phyloP scores from a whole-genome alignment of 768 basidiomycete species.

The Thelephora aurantiotincta region DNA sequence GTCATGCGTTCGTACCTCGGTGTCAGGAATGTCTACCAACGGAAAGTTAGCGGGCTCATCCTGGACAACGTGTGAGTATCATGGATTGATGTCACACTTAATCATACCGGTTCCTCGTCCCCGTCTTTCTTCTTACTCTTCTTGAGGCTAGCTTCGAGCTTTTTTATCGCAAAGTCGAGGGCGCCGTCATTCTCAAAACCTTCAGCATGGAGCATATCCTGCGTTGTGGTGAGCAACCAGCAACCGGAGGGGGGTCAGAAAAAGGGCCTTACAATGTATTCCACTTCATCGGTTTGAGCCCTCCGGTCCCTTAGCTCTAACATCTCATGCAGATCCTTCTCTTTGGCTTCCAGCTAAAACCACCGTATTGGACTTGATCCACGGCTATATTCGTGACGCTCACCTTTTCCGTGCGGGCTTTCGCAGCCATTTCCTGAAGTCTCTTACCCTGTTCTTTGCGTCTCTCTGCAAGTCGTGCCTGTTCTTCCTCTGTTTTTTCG shows the following conservation, averaged over 20 bases:
- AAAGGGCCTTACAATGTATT: constrained; percentile 49
- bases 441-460: constrained; percentile 76
- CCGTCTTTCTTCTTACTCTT: constrained; percentile 69
- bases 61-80: constrained; percentile 15
- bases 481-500: constrained; percentile 87
- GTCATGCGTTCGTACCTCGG: constrained; percentile 49
- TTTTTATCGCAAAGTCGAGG: constrained; percentile 74
- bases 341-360: constrained; percentile 55
- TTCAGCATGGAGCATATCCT: constrained; percentile 51
- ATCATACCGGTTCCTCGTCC: constrained; percentile 47
- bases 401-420: constrained; percentile 77
- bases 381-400: constrained; percentile 3
- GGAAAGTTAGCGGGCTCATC: constrained; percentile 80
- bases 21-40: constrained; percentile 83
- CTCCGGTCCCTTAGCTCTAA: constrained; percentile 49
- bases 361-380: not conserved
- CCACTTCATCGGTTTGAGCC: constrained; percentile 46
- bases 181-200: constrained; percentile 69
- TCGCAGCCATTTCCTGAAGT: constrained; percentile 84
- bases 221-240: constrained; percentile 1
- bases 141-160: constrained; percentile 67
- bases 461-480: constrained; percentile 63
- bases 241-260: not conserved
- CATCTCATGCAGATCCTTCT: constrained; percentile 56
- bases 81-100: constrained; percentile 6